These are phyloP conservation scores for Dictyostelium capitatum DNA, from an alignment of 78 protist genomes.

Conservation along the genomic window DNA sequence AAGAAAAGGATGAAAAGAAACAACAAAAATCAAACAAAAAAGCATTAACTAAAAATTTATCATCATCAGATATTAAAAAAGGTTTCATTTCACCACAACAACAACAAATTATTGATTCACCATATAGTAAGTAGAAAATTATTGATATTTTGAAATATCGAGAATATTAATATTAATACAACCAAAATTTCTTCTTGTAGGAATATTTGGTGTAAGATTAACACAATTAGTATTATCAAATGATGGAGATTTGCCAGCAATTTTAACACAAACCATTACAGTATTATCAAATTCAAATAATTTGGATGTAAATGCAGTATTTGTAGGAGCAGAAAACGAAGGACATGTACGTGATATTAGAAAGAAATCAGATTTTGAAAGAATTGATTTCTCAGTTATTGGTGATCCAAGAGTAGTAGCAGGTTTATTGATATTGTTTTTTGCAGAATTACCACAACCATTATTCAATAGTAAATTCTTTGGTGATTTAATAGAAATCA, in stretches of 20 bases:
- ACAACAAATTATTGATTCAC: conserved; percentile 3
- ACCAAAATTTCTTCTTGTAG: not conserved
- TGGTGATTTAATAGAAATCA: conserved; percentile 38
- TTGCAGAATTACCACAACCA: conserved; percentile 73
- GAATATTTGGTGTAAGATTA: conserved; percentile 55
- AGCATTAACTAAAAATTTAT: conserved; percentile 19
- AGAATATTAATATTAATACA: not conserved
- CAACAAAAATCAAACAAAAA: conserved; percentile 38
- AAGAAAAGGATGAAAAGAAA: conserved; percentile 67
- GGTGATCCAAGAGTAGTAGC: conserved; percentile 49
- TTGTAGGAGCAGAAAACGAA: conserved; percentile 47
- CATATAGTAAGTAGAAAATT: not conserved
- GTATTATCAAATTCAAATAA: conserved; percentile 50
- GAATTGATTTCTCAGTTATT: conserved; percentile 36
- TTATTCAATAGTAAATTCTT: conserved; percentile 63
- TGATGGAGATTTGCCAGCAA: conserved; percentile 56
- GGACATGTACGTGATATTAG: conserved; percentile 16
- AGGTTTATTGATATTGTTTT: conserved; percentile 53
- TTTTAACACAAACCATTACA: conserved; percentile 45
- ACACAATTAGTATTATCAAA: conserved; percentile 46
- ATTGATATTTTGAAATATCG: not conserved
- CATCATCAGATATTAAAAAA: conserved; percentile 39
- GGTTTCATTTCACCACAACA: not conserved
- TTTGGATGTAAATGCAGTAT: conserved; percentile 42
- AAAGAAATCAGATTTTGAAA: conserved; percentile 12